Conservation (phyloP, 2,329 filamentous ascomycete genomes). For the Fusarium luffae region DNA sequence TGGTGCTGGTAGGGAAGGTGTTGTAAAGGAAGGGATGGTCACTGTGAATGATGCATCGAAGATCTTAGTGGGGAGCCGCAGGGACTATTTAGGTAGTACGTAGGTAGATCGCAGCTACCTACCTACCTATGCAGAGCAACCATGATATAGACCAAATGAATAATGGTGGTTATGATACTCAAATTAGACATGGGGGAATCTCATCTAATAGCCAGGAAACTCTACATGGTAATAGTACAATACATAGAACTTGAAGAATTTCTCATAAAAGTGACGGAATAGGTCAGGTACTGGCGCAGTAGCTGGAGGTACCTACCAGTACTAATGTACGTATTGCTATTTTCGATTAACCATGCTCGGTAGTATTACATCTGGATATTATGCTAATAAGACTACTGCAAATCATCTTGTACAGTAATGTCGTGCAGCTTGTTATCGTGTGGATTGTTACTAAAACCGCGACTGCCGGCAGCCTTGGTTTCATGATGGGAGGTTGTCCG, state of each 20-base stretch:
- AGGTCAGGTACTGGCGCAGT: neutral
- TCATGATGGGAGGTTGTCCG: neutral
- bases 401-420: neutral
- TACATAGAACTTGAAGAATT: neutral
- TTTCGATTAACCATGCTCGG: neutral
- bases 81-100: constrained; percentile 6
- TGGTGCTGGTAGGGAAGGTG: constrained; percentile 23
- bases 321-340: neutral
- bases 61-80: constrained; percentile 29
- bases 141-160: constrained; percentile 9
- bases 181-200: neutral
- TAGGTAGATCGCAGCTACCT: neutral
- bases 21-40: constrained; percentile 22
- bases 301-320: neutral
- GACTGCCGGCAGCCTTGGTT: constrained; percentile 23
- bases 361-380: neutral
- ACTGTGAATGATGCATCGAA: constrained; percentile 32
- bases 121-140: neutral
- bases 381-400: constrained; percentile 3
- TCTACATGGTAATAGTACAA: neutral
- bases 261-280: neutral
- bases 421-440: neutral
- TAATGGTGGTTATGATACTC: neutral
- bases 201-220: neutral
- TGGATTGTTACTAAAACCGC: neutral